Evolutionary conservation across 352 stramenopile species (phyloP).

Genomic region (Phytophthora pistaciae): DNA sequence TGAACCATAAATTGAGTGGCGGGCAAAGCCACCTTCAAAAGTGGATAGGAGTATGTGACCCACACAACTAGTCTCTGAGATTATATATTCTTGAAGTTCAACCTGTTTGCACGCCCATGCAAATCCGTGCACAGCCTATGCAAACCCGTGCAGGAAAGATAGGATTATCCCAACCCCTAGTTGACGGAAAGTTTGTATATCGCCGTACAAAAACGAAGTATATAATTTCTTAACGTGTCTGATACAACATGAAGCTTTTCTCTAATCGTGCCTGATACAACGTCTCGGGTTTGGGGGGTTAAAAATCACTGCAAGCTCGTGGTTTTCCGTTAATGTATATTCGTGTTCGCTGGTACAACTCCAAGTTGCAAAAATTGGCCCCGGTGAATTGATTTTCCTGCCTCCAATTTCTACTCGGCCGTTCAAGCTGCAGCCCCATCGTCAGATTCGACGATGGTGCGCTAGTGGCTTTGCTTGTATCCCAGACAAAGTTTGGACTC

Average conservation of each 20-base stretch:
- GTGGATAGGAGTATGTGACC: neutral
- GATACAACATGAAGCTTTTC: neutral
- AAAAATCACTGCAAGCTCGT: neutral
- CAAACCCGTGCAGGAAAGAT: neutral
- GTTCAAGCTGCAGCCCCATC: neutral
- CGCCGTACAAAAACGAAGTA: neutral
- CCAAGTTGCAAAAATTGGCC: neutral
- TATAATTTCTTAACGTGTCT: neutral
- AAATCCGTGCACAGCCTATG: neutral
- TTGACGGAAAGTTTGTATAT: neutral
- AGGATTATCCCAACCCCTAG: neutral
- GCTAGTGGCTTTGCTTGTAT: neutral
- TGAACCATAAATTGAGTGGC: slow-evolving; percentile 1
- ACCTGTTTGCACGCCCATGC: neutral
- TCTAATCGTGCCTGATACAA: slow-evolving; percentile 2
- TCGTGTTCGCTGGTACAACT: neutral
- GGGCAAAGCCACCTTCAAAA: neutral
- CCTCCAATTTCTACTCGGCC: neutral
- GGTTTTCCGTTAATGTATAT: neutral
- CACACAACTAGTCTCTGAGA: neutral
- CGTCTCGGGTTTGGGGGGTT: slow-evolving; percentile 1
- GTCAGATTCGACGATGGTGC: slow-evolving; percentile 1
- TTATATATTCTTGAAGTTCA: neutral
- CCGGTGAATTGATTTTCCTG: neutral
- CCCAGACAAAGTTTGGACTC: neutral